Conservation (phyloP, 1,284 basidiomycete genomes). For the Rhodotorula glutinis region DNA sequence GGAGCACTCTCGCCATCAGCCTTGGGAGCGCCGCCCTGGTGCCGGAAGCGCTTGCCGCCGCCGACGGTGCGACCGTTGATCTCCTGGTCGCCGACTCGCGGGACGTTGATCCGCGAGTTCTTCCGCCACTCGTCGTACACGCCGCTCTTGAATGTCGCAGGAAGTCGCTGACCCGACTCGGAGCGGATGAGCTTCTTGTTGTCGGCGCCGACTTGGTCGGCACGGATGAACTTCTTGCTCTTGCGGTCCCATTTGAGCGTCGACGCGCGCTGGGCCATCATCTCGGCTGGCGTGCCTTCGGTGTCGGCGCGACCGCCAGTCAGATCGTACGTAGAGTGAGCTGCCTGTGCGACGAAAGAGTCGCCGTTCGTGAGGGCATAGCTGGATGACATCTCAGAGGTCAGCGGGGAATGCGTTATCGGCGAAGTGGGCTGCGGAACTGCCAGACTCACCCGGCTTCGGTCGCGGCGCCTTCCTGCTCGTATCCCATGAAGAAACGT, state of each 20-base stretch:
- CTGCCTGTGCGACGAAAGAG: constrained; percentile 79
- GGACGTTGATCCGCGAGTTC: constrained; percentile 67
- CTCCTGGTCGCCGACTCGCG: constrained; percentile 77
- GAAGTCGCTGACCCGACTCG: constrained; percentile 88
- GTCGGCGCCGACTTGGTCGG: constrained; percentile 78
- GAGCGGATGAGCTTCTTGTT: constrained; percentile 93
- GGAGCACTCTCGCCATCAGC: constrained; percentile 19
- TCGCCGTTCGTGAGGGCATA: constrained; percentile 78
- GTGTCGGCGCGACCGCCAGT: constrained; percentile 64
- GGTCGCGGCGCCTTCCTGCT: constrained; percentile 75
- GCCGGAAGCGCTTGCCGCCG: constrained; percentile 35
- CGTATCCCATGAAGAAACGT: constrained; percentile 87
- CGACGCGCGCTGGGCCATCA: constrained; percentile 64
- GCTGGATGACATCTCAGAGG: too few relatives aligned
- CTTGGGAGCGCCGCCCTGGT: constrained; percentile 37
- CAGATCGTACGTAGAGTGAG: constrained; percentile 76
- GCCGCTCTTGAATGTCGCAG: constrained; percentile 87
- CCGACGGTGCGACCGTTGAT: constrained; percentile 31
- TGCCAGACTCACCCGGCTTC: constrained; percentile 70
- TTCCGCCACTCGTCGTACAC: constrained; percentile 93
- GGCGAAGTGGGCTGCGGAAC: too few relatives aligned
- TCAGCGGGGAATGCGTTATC: not conserved
- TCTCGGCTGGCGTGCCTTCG: constrained; percentile 53
- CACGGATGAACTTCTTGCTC: constrained; percentile 90
- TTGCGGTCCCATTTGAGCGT: constrained; percentile 87